Conservation (phyloP, 2,329 filamentous ascomycete species). For the Hirsutella thompsonii region DNA sequence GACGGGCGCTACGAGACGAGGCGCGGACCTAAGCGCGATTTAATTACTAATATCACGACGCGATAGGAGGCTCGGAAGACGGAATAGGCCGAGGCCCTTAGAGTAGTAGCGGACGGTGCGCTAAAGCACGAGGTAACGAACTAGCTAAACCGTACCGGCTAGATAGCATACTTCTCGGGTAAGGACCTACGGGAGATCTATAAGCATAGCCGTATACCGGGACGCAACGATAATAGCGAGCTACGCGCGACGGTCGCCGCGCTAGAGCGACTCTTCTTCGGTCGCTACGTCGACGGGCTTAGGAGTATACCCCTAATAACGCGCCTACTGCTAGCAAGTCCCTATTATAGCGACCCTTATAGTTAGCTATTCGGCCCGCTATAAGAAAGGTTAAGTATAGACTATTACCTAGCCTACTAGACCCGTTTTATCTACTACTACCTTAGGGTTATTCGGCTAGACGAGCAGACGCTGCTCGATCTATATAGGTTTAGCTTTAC, state of each 20-base stretch:
- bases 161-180: not conserved
- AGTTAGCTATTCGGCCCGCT: too few relatives aligned
- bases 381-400: conserved; percentile 1
- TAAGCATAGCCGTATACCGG: not conserved
- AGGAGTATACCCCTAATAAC: not conserved
- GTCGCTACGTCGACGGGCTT: not conserved
- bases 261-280: not conserved
- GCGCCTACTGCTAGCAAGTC: not conserved
- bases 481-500: too few relatives aligned
- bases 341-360: not conserved
- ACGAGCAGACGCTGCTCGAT: too few relatives aligned
- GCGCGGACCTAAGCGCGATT: too few relatives aligned
- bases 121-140: not conserved
- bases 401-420: too few relatives aligned
- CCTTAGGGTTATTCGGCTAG: too few relatives aligned
- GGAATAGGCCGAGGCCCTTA: not conserved
- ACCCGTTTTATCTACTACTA: too few relatives aligned
- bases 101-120: not conserved
- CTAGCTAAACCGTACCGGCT: not conserved
- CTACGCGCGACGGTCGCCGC: not conserved
- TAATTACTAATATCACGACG: not conserved
- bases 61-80: not conserved
- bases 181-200: not conserved
- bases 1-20: not conserved
- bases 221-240: not conserved